These are phyloP conservation scores for Hawksworthiomyces lignivorus DNA, from an alignment of 2,329 filamentous ascomycete genomes.

Conservation along the genomic window DNA sequence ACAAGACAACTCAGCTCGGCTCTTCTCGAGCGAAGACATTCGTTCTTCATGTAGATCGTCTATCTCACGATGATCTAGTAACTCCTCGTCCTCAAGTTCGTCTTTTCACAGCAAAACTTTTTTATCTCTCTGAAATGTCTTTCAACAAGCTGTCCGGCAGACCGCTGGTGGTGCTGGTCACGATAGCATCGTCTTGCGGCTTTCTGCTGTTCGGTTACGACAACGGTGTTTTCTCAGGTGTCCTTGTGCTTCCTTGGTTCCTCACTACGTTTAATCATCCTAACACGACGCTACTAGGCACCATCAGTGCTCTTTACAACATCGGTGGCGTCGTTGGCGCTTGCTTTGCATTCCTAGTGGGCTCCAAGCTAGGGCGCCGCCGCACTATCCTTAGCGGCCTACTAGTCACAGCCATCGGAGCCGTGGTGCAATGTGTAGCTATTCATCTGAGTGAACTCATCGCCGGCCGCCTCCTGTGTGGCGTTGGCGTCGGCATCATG, in stretches of 20 bases:
- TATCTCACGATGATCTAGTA: too few species aligned
- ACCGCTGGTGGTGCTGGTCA: conserved; percentile 5
- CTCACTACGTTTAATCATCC: conserved; percentile 1
- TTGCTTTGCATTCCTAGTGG: not conserved
- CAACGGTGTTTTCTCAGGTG: conserved; percentile 4
- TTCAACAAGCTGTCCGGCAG: too few species aligned
- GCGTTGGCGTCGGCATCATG: conserved; percentile 2
- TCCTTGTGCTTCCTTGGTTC: conserved; percentile 2
- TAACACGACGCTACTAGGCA: not conserved
- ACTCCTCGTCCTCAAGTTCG: too few species aligned
- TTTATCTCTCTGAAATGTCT: too few species aligned
- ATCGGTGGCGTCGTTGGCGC: not conserved
- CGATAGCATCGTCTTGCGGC: conserved; percentile 3
- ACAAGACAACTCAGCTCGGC: too few species aligned
- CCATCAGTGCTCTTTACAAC: conserved; percentile 6
- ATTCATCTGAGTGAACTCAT: not conserved
- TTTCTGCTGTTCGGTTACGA: conserved; percentile 6
- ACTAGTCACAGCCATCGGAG: not conserved
- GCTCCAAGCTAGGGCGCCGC: conserved; percentile 1
- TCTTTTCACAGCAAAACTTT: too few species aligned
- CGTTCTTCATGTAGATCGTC: too few species aligned
- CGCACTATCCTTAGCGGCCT: conserved; percentile 1
- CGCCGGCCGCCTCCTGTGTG: conserved; percentile 2
- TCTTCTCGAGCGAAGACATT: too few species aligned
- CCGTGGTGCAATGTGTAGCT: not conserved